These are phyloP conservation scores for Endoconidiophora laricicola DNA, from an alignment of 2,329 filamentous ascomycete genomes.

Conservation along the genomic window DNA sequence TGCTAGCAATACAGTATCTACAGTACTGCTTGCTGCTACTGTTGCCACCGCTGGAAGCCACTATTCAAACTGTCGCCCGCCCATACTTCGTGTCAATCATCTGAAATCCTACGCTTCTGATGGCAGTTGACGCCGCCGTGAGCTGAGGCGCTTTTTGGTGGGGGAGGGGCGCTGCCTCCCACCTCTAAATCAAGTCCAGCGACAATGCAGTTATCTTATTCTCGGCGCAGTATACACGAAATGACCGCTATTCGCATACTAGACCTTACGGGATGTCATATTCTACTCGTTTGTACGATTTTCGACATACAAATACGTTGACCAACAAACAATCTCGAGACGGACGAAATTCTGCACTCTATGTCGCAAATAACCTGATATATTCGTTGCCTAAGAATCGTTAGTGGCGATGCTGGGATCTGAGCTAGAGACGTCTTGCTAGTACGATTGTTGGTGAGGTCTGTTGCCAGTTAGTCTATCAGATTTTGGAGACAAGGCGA, in stretches of 20 bases:
- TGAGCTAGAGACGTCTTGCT: background rate
- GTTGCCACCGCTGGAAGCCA: background rate
- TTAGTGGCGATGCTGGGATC: constrained; percentile 8
- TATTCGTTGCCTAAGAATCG: background rate
- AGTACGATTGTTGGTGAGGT: background rate
- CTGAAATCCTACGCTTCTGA: background rate
- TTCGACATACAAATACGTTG: background rate
- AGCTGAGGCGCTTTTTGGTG: background rate
- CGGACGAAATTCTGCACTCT: background rate
- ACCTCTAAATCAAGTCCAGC: background rate
- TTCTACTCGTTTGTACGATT: background rate
- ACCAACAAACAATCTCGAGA: background rate
- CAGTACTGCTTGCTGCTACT: background rate
- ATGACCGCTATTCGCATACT: background rate
- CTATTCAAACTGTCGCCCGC: background rate
- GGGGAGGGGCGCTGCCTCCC: background rate
- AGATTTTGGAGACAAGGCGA: background rate
- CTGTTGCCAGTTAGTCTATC: background rate
- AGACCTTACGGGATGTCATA: background rate
- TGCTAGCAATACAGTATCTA: background rate
- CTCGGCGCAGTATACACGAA: background rate
- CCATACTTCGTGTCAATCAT: background rate
- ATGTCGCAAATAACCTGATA: background rate
- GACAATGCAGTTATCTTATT: background rate
- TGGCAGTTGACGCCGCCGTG: background rate